Evolutionary conservation across 2,329 filamentous ascomycete genomes (phyloP).

Genomic region (Knufia fluminis): DNA sequence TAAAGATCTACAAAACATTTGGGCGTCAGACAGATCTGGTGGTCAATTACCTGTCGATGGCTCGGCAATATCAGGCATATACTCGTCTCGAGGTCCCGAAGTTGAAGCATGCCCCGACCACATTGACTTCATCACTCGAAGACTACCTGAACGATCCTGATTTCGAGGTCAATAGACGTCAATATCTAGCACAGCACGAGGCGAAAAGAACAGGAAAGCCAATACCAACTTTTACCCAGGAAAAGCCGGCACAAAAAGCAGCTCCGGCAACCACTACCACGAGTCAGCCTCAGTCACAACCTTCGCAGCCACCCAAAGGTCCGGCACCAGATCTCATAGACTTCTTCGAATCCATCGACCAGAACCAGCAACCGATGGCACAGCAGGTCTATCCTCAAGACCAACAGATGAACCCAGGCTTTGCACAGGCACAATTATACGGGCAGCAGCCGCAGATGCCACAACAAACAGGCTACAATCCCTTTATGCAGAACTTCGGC

Average conservation of each 20-base stretch:
- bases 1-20: conserved; percentile 87
- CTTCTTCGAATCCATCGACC: conserved; percentile 89
- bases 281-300: conserved; percentile 13
- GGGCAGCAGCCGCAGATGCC: conserved; percentile 19
- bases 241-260: conserved; percentile 29
- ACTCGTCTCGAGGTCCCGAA: conserved; percentile 92
- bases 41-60: conserved; percentile 78
- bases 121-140: conserved; percentile 77
- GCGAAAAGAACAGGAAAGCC: conserved; percentile 42
- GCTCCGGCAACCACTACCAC: conserved; percentile 21
- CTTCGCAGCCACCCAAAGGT: conserved; percentile 29
- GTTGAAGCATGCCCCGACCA: conserved; percentile 92
- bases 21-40: conserved; percentile 86
- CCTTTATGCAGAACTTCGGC: conserved; percentile 22
- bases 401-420: conserved; percentile 22
- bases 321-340: conserved; percentile 68
- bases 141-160: conserved; percentile 92
- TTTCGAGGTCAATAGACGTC: conserved; percentile 84
- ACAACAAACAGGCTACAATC: conserved; percentile 25
- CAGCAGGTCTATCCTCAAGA: conserved; percentile 34
- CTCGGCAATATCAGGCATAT: conserved; percentile 81
- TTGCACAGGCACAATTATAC: conserved; percentile 15
- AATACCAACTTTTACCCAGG: conserved; percentile 20
- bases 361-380: conserved; percentile 66
- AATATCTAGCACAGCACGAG: conserved; percentile 80